These are phyloP conservation scores for Quercus lobata DNA, from an alignment of 331 rosid genomes.

Conservation along the genomic window DNA sequence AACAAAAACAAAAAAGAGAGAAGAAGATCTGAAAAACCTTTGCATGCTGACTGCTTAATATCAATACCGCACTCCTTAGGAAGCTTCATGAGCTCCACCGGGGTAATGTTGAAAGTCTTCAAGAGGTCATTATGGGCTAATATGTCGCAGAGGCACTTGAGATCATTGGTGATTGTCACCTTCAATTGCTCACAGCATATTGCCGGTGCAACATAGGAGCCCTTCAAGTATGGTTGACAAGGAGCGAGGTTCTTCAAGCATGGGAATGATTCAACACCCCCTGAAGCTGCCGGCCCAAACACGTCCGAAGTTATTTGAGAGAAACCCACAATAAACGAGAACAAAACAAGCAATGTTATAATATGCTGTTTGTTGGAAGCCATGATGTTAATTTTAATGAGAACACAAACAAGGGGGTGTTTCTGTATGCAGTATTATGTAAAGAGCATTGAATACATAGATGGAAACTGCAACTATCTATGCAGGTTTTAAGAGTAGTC, in stretches of 20 bases:
- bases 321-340: constrained; percentile 13
- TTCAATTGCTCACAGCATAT: constrained; percentile 41
- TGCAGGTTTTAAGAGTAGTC: too few species aligned
- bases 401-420: not conserved
- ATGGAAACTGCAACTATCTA: too few species aligned
- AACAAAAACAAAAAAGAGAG: not conserved
- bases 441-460: too few species aligned
- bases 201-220: constrained; percentile 16
- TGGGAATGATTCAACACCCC: not conserved
- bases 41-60: constrained; percentile 29
- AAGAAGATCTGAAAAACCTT: constrained; percentile 9
- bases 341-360: constrained; percentile 7
- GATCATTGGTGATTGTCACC: constrained; percentile 10
- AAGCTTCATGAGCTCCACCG: constrained; percentile 39
- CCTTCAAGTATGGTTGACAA: constrained; percentile 30
- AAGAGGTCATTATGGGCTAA: constrained; percentile 10
- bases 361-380: constrained; percentile 7
- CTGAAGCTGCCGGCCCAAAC: not conserved
- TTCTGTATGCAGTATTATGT: too few species aligned
- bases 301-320: not conserved
- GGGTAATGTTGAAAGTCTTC: constrained; percentile 13
- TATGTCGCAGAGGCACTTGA: constrained; percentile 39
- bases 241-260: constrained; percentile 53
- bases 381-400: constrained; percentile 10
- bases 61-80: constrained; percentile 41